Evolutionary conservation across 208 protist species (phyloP).

Genomic region (Leishmania arabica): DNA sequence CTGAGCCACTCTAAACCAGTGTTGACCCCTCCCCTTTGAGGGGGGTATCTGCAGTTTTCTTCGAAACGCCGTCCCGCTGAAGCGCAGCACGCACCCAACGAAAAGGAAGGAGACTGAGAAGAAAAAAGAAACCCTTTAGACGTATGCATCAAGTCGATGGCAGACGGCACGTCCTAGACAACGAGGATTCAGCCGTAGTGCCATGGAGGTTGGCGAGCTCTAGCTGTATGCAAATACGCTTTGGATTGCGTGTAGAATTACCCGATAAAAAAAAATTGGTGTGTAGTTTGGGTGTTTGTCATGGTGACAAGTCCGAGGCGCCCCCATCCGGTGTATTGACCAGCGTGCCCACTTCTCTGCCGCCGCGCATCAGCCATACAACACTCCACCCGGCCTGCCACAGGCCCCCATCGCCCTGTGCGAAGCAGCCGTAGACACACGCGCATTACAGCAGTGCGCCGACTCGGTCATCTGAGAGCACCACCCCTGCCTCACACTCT

Average conservation of each 20-base stretch:
- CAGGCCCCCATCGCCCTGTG: neutral
- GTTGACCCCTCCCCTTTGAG: neutral
- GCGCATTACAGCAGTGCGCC: neutral
- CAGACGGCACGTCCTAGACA: neutral
- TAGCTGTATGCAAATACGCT: neutral
- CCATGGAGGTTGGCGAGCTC: neutral
- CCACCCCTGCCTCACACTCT: neutral
- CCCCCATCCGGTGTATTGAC: neutral
- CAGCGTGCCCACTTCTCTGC: neutral
- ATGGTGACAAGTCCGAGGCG: neutral
- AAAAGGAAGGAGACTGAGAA: neutral
- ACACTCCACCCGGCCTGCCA: neutral
- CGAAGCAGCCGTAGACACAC: neutral
- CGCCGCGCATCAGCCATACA: neutral
- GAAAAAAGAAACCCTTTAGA: neutral
- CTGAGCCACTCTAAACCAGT: neutral
- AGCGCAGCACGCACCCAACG: neutral
- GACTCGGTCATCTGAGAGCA: neutral
- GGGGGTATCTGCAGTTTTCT: neutral
- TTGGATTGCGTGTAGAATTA: neutral
- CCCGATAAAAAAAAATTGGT: fast-evolving
- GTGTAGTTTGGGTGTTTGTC: neutral
- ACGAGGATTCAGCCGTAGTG: neutral
- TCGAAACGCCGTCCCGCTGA: neutral
- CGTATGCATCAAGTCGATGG: neutral